Conservation (phyloP, 2,329 filamentous ascomycete genomes). For the Cercospora sp. region DNA sequence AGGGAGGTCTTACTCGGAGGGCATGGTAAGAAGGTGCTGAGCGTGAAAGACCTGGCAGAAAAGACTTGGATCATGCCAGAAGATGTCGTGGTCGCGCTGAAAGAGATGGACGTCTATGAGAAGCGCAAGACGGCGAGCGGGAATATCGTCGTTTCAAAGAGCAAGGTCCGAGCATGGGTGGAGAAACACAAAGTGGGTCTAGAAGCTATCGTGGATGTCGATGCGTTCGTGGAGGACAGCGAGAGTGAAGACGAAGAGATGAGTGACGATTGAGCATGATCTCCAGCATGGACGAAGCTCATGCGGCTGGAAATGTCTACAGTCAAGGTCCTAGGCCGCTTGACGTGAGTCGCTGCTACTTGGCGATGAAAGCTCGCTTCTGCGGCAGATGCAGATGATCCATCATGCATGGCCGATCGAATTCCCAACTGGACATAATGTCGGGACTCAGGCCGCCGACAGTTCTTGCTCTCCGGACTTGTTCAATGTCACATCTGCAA, state of each 20-base stretch:
- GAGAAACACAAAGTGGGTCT: slow-evolving; percentile 62
- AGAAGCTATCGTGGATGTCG: slow-evolving; percentile 67
- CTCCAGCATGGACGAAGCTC: background rate
- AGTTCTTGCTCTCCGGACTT: background rate
- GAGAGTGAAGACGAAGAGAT: slow-evolving; percentile 51
- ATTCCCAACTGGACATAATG: background rate
- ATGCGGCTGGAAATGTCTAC: background rate
- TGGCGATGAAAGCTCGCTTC: background rate
- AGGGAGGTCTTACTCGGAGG: slow-evolving; percentile 58
- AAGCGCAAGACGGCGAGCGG: slow-evolving; percentile 54
- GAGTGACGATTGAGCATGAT: slow-evolving; percentile 6
- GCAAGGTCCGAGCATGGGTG: slow-evolving; percentile 67
- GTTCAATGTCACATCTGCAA: background rate
- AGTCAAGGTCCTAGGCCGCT: background rate
- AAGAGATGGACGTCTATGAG: slow-evolving; percentile 74
- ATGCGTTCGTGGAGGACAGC: slow-evolving; percentile 68
- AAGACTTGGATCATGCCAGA: slow-evolving; percentile 83
- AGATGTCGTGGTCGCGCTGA: slow-evolving; percentile 75
- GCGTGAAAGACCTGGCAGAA: slow-evolving; percentile 70
- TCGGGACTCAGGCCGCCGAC: background rate
- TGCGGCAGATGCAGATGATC: background rate
- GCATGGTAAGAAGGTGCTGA: slow-evolving; percentile 54
- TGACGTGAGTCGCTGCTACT: background rate
- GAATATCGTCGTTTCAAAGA: slow-evolving; percentile 57
- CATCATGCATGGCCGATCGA: background rate